Base-by-base conservation (phyloP, 2,329 filamentous ascomycete species). In the Coniochaeta sp. region DNA sequence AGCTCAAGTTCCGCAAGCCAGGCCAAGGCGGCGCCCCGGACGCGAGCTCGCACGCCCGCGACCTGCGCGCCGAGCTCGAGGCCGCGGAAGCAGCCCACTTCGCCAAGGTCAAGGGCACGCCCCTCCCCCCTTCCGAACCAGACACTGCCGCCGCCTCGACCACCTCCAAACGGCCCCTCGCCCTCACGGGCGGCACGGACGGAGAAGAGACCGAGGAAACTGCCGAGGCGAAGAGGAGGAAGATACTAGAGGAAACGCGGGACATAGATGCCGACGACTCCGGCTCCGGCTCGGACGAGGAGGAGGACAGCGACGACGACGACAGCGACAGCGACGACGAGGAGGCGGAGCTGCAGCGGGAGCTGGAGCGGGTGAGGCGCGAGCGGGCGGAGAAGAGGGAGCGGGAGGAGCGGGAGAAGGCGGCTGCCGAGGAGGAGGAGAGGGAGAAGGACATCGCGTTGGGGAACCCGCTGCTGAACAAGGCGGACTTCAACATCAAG, bases 401-500 rank as follows among this genome's bases (percentile, higher is more conserved):
- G 57, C 82, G 89, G 70, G 80, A 82, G 78, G 92, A 96, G 66
- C 85, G 82, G 30, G 90, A 92, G 66, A 83, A 83, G 53, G 84
- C 83, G n/a, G 87, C 84, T 26, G 79, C 84, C 56, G 92, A 96
- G 65, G 79, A 94, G 64, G 91, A 92, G 64, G 81, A 87, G 63
- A 80, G 89, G 55, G 92, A 96, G 69, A 80, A 84, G 57, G 89
- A 96, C 62, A 95, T 97, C 62, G 92, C 94, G 31, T 75, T 88
- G 38, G 94, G 94, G 6, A 99, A 99, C 67, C 94, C 94, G 33
- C 72, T 99, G 49, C 79, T 99, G 52, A 96, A 97, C 49, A 88
- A 89, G 66, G 20, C 38, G 18, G 91, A 96, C 60, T 97, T 95
- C 67, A 91, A 86, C 53, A 85, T 96, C 63, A 96, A 96, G 78